Evolutionary conservation across 306 rosid species (phyloP).

Genomic region (Echinosophora koreensis): DNA sequence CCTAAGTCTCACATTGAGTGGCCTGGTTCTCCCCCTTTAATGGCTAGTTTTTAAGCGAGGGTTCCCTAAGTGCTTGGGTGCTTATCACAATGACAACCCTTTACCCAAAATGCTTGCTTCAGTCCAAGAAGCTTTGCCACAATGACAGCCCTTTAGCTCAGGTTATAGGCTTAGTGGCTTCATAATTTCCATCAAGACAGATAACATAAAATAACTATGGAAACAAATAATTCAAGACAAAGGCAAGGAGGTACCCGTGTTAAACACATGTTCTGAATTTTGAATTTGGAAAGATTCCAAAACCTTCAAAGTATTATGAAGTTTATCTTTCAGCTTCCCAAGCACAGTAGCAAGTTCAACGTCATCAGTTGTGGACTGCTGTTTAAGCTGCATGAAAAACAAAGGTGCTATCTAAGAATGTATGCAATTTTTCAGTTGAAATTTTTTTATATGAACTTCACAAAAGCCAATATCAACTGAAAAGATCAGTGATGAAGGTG

Average conservation of each 20-base stretch:
- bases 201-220: too few species aligned
- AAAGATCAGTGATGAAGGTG: neutral
- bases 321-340: slow-evolving; percentile 65
- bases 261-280: slow-evolving; percentile 88
- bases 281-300: slow-evolving; percentile 82
- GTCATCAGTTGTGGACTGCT: slow-evolving; percentile 59
- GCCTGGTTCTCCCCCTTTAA: too few species aligned
- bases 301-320: slow-evolving; percentile 55
- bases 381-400: slow-evolving; percentile 69
- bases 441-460: slow-evolving; percentile 6
- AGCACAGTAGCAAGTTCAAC: slow-evolving; percentile 57
- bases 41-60: too few species aligned
- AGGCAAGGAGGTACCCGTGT: slow-evolving; percentile 67
- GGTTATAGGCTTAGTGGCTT: too few species aligned
- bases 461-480: slow-evolving; percentile 10
- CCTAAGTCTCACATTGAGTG: too few species aligned
- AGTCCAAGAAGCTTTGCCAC: too few species aligned
- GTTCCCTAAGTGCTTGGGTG: too few species aligned
- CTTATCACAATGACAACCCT: too few species aligned
- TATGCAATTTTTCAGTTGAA: neutral
- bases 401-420: slow-evolving; percentile 35
- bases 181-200: too few species aligned
- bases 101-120: too few species aligned
- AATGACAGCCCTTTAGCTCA: too few species aligned
- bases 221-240: slow-evolving; percentile 2